phyloP scores from a whole-genome alignment of 768 basidiomycete species.

The Mycena metata region DNA sequence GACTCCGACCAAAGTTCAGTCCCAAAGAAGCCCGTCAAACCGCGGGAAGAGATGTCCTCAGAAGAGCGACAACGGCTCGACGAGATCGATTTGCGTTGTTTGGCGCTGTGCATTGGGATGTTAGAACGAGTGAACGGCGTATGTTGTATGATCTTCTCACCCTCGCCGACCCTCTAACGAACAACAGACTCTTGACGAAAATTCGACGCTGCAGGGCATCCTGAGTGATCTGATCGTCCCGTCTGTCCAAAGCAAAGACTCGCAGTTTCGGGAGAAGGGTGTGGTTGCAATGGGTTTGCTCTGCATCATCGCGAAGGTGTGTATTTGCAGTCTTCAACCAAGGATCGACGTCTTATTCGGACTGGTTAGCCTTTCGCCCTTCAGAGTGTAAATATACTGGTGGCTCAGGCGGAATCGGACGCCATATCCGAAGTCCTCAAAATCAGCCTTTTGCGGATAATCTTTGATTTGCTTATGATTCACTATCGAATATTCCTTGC shows the following conservation, averaged over 20 bases:
- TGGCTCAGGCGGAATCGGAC: conserved; percentile 37
- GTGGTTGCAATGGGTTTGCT: conserved; percentile 79
- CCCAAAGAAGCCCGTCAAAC: conserved; percentile 47
- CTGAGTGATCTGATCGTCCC: conserved; percentile 89
- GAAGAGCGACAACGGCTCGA: conserved; percentile 73
- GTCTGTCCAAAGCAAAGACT: conserved; percentile 82
- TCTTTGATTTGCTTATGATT: conserved; percentile 91
- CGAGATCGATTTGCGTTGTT: conserved; percentile 78
- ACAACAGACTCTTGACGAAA: conserved; percentile 72
- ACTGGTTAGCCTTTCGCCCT: conserved; percentile 12
- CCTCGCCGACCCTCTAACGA: not conserved
- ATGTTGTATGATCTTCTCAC: conserved; percentile 44
- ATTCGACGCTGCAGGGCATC: conserved; percentile 79
- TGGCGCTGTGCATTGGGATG: conserved; percentile 84
- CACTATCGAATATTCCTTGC: conserved; percentile 75
- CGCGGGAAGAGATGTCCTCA: conserved; percentile 60
- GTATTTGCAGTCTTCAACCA: conserved; percentile 52
- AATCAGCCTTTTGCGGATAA: conserved; percentile 77
- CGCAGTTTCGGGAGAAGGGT: conserved; percentile 71
- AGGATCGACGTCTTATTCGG: not conserved
- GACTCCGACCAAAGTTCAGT: conserved; percentile 44
- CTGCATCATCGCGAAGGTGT: conserved; percentile 79
- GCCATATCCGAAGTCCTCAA: conserved; percentile 73
- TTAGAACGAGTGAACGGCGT: conserved; percentile 90
- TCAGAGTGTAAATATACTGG: conserved; percentile 8